A percentile compares a stretch with the other conserved stretches of the same genome.
Conservation (phyloP, 1,139 yeast species). For the Candida buenavistaensis region DNA sequence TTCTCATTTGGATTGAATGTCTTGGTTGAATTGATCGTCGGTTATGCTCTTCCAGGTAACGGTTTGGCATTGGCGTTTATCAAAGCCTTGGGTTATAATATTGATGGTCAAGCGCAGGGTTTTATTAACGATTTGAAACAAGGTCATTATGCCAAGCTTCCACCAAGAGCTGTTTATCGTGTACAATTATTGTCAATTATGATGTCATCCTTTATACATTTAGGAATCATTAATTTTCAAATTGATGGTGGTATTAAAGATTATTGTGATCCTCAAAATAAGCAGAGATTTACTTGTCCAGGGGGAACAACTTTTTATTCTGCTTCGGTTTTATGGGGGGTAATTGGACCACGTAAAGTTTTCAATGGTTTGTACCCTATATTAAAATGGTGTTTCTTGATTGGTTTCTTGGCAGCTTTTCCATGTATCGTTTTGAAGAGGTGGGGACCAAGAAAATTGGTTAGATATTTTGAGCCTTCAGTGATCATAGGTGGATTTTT, state of each 20-base stretch:
- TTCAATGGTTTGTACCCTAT: slow-evolving; percentile 49
- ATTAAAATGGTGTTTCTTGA: slow-evolving; percentile 51
- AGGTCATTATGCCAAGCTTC: slow-evolving; percentile 60
- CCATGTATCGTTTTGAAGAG: slow-evolving; percentile 42
- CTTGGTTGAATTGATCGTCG: slow-evolving; percentile 59
- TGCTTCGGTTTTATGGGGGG: slow-evolving; percentile 64
- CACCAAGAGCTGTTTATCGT: slow-evolving; percentile 60
- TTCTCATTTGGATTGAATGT: slow-evolving; percentile 55
- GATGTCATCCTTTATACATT: slow-evolving; percentile 42
- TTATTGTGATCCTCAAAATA: slow-evolving; percentile 38
- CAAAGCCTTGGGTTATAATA: slow-evolving; percentile 60
- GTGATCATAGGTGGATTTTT: slow-evolving; percentile 40
- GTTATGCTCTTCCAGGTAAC: slow-evolving; percentile 65
- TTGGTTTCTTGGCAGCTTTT: slow-evolving; percentile 50
- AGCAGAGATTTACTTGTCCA: slow-evolving; percentile 51
- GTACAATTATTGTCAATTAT: slow-evolving; percentile 48
- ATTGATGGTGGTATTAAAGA: slow-evolving; percentile 19
- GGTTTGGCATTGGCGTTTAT: slow-evolving; percentile 59
- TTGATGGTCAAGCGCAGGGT: slow-evolving; percentile 61
- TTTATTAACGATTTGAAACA: slow-evolving; percentile 56
- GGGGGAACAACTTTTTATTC: slow-evolving; percentile 46
- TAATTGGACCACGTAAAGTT: slow-evolving; percentile 56
- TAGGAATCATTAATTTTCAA: slow-evolving; percentile 56
- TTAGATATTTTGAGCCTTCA: slow-evolving; percentile 45
- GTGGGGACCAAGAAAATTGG: slow-evolving; percentile 28